Evolutionary conservation across 148 eudicot species (phyloP), one percentile per base, ranked within the genome.

Genomic region (Silene uniflora): DNA sequence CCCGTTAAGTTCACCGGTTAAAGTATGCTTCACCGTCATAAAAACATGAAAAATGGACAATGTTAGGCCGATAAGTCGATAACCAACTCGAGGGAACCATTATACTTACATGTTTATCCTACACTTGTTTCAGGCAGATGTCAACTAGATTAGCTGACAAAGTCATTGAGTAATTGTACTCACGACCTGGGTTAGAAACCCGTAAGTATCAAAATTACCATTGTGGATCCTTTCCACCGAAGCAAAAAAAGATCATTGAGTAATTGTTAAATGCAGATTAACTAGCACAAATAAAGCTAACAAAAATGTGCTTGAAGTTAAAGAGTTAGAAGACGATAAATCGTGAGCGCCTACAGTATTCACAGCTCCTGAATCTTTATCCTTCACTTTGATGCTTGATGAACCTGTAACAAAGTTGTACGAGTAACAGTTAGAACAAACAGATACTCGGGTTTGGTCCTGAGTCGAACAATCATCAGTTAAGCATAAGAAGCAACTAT

Each of bases 371-470:
- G 88, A 55, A 55, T 76, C 77, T 42, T 60, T 83, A 44, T 89
- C 96, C 82, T 84, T 93, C 80, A 93, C 77, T 84, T 85, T 91
- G 85, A 91, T 87, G 85, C 87, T 86, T 1, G 90, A 79, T 59
- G 96, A 91, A 75, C 96, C 98, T 91, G 88, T 78, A 81, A 78
- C 7, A 10, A 58, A 71, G 39, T 16, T 42, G n/a, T n/a, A n/a
- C n/a, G n/a, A n/a, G 18, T 2, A 55, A 12, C 60, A 25, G 77
- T 80, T 64, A 27, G 18, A 21, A 25, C 7, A 10, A 60, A 16
- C 7, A 7, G 12, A 9, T 7, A 12, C 52, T 47, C 12, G 52
- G 52, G 52, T 47, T 47, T 12, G 12, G 7, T 8, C 52, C 8
- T 47, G 12, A 9, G 10, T 47, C 52, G 8, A 29, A 47, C 12